phyloP scores from a whole-genome alignment of 495 filamentous ascomycete species.

The Hypoxylon subgilvum region DNA sequence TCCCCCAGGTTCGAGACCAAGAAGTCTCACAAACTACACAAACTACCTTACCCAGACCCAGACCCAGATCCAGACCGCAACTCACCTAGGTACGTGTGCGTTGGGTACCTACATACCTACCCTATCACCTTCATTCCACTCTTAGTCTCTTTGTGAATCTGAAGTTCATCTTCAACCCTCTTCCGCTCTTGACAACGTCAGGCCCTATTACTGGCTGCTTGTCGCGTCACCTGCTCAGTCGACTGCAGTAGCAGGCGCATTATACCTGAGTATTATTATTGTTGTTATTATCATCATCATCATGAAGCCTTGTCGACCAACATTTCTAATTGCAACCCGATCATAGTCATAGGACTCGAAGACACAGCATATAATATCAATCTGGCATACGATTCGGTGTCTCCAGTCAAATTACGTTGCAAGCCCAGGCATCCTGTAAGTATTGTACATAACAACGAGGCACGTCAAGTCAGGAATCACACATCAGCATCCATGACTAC shows the following conservation, averaged over 20 bases:
- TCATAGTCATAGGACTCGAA: slow-evolving; percentile 6
- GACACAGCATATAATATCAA: not conserved
- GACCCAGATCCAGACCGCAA: slow-evolving; percentile 20
- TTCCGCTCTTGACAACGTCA: slow-evolving; percentile 7
- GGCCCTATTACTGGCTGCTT: slow-evolving; percentile 26
- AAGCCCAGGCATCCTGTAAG: slow-evolving; percentile 10
- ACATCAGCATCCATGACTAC: slow-evolving; percentile 24
- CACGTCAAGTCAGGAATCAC: slow-evolving; percentile 21
- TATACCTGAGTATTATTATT: slow-evolving; percentile 11
- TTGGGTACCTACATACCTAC: slow-evolving; percentile 29
- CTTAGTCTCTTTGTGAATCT: not conserved
- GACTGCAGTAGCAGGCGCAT: slow-evolving; percentile 13
- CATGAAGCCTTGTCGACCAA: slow-evolving; percentile 10
- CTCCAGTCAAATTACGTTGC: slow-evolving; percentile 7
- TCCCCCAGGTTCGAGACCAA: slow-evolving; percentile 5
- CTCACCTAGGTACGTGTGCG: slow-evolving; percentile 28
- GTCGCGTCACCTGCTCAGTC: slow-evolving; percentile 21
- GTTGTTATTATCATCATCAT: too few relatives aligned
- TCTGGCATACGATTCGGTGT: not conserved
- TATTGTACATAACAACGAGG: slow-evolving; percentile 9
- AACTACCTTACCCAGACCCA: not conserved
- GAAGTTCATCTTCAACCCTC: not conserved
- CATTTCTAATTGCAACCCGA: slow-evolving; percentile 33
- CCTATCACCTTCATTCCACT: slow-evolving; percentile 2
- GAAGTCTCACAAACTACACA: too few relatives aligned